These are phyloP conservation scores for Lepidium sativum DNA, from an alignment of 345 rosid species.

Conservation along the genomic window DNA sequence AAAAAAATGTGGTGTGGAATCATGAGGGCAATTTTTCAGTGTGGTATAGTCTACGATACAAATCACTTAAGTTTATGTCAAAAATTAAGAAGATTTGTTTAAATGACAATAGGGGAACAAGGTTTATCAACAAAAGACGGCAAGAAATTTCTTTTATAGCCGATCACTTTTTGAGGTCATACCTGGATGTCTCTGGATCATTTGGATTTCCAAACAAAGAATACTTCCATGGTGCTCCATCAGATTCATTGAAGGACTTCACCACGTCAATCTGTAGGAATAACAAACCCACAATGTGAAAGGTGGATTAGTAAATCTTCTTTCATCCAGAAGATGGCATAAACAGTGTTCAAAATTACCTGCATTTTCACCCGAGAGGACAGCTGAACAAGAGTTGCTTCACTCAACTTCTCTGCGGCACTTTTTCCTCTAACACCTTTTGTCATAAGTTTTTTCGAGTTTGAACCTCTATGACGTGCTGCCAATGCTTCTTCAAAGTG, in stretches of 20 bases:
- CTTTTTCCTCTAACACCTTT: constrained; percentile 70
- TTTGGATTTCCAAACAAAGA: constrained; percentile 97
- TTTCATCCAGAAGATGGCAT: constrained; percentile 2
- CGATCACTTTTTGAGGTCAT: constrained; percentile 12
- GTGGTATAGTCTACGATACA: not conserved
- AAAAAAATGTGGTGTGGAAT: not conserved
- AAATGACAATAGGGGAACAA: not conserved
- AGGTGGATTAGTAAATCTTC: not conserved
- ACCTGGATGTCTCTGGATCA: constrained; percentile 94
- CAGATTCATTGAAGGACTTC: constrained; percentile 69
- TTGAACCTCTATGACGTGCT: constrained; percentile 69
- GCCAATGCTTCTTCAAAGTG: constrained; percentile 94
- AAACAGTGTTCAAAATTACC: constrained; percentile 31
- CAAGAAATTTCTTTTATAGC: not conserved
- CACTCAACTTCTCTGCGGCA: constrained; percentile 73
- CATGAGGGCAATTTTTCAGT: not conserved
- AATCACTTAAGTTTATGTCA: not conserved
- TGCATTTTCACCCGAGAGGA: constrained; percentile 80
- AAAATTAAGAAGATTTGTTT: not conserved
- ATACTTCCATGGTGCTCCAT: constrained; percentile 81
- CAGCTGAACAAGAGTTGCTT: constrained; percentile 83
- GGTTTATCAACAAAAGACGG: not conserved
- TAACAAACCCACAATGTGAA: constrained; percentile 4
- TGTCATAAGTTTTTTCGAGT: constrained; percentile 52
- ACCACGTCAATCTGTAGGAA: constrained; percentile 69